Evolutionary conservation across 2,329 filamentous ascomycete genomes (phyloP).

Genomic region (Periglandula ipomoeae): DNA sequence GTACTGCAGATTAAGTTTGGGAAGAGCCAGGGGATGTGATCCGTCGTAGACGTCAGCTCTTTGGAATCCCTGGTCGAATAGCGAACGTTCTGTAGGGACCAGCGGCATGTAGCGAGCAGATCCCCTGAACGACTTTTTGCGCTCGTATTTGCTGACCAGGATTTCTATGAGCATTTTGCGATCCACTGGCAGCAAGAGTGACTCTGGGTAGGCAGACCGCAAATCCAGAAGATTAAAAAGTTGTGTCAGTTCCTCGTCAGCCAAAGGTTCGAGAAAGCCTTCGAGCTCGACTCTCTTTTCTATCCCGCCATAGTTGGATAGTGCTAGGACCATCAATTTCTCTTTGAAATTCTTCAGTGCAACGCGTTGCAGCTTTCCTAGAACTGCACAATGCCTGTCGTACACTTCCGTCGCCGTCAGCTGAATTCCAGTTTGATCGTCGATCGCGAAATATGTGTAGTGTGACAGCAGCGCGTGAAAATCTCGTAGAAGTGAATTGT

Average conservation of each 20-base stretch:
- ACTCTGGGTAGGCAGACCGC: slow-evolving; percentile 71
- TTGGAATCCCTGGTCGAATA: slow-evolving; percentile 73
- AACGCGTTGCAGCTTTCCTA: slow-evolving; percentile 72
- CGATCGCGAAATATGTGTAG: slow-evolving; percentile 80
- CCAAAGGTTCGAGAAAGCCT: slow-evolving; percentile 61
- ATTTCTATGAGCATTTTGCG: slow-evolving; percentile 61
- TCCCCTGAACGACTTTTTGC: slow-evolving; percentile 75
- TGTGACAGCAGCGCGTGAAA: slow-evolving; percentile 73
- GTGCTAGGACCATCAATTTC: slow-evolving; percentile 80
- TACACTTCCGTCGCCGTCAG: slow-evolving; percentile 64
- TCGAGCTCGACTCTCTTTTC: slow-evolving; percentile 72
- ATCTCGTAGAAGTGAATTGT: slow-evolving; percentile 71
- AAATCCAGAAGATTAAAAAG: slow-evolving; percentile 67
- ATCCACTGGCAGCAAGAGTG: slow-evolving; percentile 53
- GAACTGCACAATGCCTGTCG: slow-evolving; percentile 64
- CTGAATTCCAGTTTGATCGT: slow-evolving; percentile 80
- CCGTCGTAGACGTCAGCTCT: slow-evolving; percentile 84
- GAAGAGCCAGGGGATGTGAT: slow-evolving; percentile 76
- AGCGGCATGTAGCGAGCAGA: slow-evolving; percentile 59
- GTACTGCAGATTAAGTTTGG: slow-evolving; percentile 93
- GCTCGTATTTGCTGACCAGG: slow-evolving; percentile 66
- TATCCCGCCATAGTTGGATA: slow-evolving; percentile 88
- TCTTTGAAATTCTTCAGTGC: slow-evolving; percentile 77
- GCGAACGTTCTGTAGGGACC: slow-evolving; percentile 70
- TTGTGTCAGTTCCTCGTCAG: slow-evolving; percentile 62